phyloP scores from a whole-genome alignment of 2,329 filamentous ascomycete genomes.

The Fusarium sp. region DNA sequence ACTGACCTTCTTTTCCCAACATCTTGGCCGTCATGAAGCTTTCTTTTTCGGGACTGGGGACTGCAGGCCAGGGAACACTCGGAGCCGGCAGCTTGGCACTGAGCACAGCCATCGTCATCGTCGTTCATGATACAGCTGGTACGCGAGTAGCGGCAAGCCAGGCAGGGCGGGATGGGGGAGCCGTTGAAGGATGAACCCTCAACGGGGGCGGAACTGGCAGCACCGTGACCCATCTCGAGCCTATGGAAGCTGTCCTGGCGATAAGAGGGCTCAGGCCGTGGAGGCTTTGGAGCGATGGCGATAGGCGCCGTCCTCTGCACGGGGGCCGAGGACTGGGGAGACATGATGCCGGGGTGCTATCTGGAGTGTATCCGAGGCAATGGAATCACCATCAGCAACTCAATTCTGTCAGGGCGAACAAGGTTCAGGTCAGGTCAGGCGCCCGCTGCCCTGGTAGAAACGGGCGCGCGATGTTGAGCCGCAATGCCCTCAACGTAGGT shows the following conservation, averaged over 20 bases:
- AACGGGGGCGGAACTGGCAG: constrained; percentile 60
- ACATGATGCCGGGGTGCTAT: constrained; percentile 58
- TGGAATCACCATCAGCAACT: constrained; percentile 30
- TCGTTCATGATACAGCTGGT: constrained; percentile 81
- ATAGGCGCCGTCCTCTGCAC: constrained; percentile 73
- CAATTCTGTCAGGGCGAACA: constrained; percentile 38
- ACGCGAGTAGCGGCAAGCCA: constrained; percentile 80
- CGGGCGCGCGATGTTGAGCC: constrained; percentile 44
- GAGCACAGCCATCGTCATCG: constrained; percentile 80
- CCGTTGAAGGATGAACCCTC: constrained; percentile 59
- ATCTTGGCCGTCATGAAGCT: constrained; percentile 75
- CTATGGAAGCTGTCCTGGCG: constrained; percentile 61
- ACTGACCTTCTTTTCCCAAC: constrained; percentile 78
- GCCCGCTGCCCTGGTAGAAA: constrained; percentile 44
- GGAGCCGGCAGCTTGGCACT: constrained; percentile 82
- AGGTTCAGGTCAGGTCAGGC: constrained; percentile 30
- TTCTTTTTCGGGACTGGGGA: constrained; percentile 83
- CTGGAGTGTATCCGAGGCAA: constrained; percentile 27
- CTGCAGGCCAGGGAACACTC: constrained; percentile 84
- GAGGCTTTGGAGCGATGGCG: constrained; percentile 73
- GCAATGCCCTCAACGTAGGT: constrained; percentile 36
- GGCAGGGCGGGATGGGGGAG: constrained; percentile 69
- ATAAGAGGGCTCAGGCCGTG: constrained; percentile 56
- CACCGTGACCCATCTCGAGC: constrained; percentile 63
- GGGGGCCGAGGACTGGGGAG: constrained; percentile 58